Conservation (phyloP, 2,329 filamentous ascomycete genomes). For the Fusarium buxicola region DNA sequence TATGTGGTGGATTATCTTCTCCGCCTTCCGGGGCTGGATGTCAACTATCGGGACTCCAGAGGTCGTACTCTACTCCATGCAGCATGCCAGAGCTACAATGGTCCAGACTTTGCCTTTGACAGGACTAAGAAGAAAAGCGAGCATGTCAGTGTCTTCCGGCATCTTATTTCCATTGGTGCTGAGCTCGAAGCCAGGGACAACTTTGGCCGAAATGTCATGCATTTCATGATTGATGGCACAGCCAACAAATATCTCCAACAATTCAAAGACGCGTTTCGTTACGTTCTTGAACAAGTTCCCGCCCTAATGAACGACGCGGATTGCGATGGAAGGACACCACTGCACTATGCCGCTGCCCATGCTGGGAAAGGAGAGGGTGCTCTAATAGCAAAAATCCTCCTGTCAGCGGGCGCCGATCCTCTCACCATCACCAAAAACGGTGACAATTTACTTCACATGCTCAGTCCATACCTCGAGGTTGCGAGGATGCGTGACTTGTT, state of each 20-base stretch:
- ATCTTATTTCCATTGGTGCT: conserved; percentile 40
- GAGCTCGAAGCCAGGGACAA: conserved; percentile 41
- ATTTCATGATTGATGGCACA: conserved; percentile 26
- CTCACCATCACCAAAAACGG: conserved; percentile 24
- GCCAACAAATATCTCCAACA: no score
- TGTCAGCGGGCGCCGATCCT: conserved; percentile 40
- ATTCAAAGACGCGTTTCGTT: conserved; percentile 6
- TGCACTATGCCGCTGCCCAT: conserved; percentile 35
- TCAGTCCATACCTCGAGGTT: conserved; percentile 14
- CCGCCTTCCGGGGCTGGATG: conserved; percentile 30
- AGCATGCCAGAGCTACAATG: conserved; percentile 23
- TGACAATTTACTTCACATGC: conserved; percentile 39
- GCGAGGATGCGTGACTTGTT: conserved; percentile 22
- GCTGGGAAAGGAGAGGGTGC: neutral
- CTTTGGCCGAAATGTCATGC: conserved; percentile 37
- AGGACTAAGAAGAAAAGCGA: neutral
- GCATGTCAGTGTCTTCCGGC: conserved; percentile 23
- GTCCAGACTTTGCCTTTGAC: conserved; percentile 14
- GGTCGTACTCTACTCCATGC: conserved; percentile 45
- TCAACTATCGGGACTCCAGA: conserved; percentile 41
- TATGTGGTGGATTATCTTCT: conserved; percentile 34
- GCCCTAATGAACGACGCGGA: conserved; percentile 33
- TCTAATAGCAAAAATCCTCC: conserved; percentile 12
- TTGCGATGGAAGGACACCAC: conserved; percentile 41
- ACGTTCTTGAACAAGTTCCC: conserved; percentile 14